Evolutionary conservation across 345 rosid genomes (phyloP).

Genomic region (Microcos paniculata): DNA sequence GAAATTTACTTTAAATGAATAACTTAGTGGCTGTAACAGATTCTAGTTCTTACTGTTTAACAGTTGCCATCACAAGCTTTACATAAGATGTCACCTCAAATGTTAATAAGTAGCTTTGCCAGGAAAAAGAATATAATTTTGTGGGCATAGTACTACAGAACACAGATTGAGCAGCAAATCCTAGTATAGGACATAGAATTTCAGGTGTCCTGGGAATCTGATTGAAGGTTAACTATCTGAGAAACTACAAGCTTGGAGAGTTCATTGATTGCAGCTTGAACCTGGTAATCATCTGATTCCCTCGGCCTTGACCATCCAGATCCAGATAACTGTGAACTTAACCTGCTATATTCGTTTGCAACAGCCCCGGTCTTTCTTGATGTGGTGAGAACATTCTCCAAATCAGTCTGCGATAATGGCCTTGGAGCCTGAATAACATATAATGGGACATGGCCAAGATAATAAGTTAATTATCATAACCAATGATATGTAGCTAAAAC

Average conservation of each 20-base stretch:
- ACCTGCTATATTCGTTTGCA: conserved; percentile 64
- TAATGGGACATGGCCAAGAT: background rate
- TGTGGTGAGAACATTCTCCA: conserved; percentile 67
- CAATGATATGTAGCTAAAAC: background rate
- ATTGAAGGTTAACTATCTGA: conserved; percentile 70
- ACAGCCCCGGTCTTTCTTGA: conserved; percentile 74
- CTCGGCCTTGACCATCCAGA: conserved; percentile 54
- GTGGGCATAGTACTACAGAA: conserved; percentile 25
- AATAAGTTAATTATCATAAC: background rate
- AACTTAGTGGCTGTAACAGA: background rate
- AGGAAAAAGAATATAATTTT: background rate
- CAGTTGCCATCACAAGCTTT: background rate
- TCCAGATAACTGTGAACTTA: conserved; percentile 49
- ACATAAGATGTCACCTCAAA: background rate
- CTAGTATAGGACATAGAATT: conserved; percentile 14
- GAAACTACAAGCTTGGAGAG: conserved; percentile 79
- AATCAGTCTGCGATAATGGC: conserved; percentile 63
- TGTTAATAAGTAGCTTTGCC: background rate
- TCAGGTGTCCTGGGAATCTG: conserved; percentile 60
- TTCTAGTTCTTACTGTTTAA: background rate
- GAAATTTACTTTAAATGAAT: background rate
- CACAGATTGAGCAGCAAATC: conserved; percentile 4
- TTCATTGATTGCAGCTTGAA: conserved; percentile 77
- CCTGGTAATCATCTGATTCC: conserved; percentile 66
- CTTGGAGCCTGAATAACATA: conserved; percentile 59